Evolutionary conservation across 2,329 filamentous ascomycete species (phyloP).

Genomic region (Paraconiothyrium sp.): DNA sequence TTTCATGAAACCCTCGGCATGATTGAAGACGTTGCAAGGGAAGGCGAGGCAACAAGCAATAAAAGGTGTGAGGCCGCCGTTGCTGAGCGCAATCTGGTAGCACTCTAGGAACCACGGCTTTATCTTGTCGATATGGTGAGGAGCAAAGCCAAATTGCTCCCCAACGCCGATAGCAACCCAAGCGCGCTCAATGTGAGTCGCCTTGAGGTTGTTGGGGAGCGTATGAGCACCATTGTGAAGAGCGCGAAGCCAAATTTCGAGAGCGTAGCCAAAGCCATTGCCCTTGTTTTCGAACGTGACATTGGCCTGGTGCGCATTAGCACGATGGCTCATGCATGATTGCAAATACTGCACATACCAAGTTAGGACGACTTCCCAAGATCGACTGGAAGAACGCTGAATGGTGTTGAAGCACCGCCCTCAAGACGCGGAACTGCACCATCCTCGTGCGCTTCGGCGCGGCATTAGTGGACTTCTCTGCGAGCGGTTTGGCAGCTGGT

Average conservation of each 20-base stretch:
- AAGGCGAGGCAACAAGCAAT: conserved; percentile 24
- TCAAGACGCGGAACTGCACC: conserved; percentile 24
- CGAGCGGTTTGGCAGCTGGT: conserved; percentile 19
- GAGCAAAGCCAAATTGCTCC: conserved; percentile 23
- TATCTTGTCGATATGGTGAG: conserved; percentile 20
- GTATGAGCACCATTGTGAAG: conserved; percentile 19
- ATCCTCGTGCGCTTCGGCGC: conserved; percentile 13
- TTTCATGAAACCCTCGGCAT: conserved; percentile 32
- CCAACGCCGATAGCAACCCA: conserved; percentile 27
- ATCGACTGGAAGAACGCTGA: conserved; percentile 23
- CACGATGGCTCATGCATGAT: not conserved
- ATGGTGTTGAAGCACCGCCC: conserved; percentile 15
- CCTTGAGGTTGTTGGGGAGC: conserved; percentile 23
- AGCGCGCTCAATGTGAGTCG: conserved; percentile 22
- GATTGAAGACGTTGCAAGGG: conserved; percentile 27
- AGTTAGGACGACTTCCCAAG: conserved; percentile 18
- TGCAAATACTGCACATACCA: conserved; percentile 12
- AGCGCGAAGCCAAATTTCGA: conserved; percentile 28
- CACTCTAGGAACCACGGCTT: conserved; percentile 28
- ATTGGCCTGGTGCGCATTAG: conserved; percentile 15
- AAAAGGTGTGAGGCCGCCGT: conserved; percentile 21
- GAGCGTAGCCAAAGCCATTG: conserved; percentile 21
- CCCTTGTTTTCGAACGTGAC: conserved; percentile 25
- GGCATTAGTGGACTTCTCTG: conserved; percentile 15
- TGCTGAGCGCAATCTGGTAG: conserved; percentile 20